These are phyloP conservation scores for Fusarium udum DNA, from an alignment of 2,329 filamentous ascomycete genomes.

Conservation along the genomic window DNA sequence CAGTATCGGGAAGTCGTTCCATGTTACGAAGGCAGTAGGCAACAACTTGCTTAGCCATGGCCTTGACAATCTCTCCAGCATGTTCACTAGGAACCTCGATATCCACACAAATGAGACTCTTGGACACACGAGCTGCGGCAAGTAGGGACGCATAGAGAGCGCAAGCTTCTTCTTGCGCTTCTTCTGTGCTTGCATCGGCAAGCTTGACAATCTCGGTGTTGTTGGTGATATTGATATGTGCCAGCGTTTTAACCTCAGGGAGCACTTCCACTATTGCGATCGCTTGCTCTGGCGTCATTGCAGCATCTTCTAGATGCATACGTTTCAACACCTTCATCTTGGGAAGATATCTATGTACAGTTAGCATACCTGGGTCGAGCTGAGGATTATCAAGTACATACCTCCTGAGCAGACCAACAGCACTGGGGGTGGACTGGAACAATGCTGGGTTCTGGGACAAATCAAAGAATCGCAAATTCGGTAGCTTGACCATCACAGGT, in stretches of 20 bases:
- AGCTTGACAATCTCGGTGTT: conserved; percentile 78
- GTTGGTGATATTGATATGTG: conserved; percentile 86
- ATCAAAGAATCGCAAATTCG: conserved; percentile 86
- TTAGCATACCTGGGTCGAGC: conserved; percentile 4
- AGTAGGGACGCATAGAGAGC: conserved; percentile 92
- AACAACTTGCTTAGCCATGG: conserved; percentile 91
- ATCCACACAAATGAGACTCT: conserved; percentile 86
- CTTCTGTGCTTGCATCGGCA: conserved; percentile 79
- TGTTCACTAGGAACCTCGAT: conserved; percentile 85
- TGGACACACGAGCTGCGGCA: conserved; percentile 84
- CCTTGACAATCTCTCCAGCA: conserved; percentile 90
- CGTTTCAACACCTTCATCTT: conserved; percentile 81
- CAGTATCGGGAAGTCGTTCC: conserved; percentile 77
- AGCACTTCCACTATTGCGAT: conserved; percentile 92
- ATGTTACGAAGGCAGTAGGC: conserved; percentile 94
- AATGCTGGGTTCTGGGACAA: conserved; percentile 88
- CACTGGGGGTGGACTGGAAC: conserved; percentile 78
- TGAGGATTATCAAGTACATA: conserved; percentile 53
- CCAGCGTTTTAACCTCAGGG: conserved; percentile 81
- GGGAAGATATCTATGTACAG: conserved; percentile 72
- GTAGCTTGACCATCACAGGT: conserved; percentile 74
- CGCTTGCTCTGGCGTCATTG: conserved; percentile 84
- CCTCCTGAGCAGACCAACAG: conserved; percentile 78
- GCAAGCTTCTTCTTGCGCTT: conserved; percentile 89
- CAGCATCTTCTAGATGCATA: conserved; percentile 86